Evolutionary conservation across 2,329 filamentous ascomycete genomes (phyloP).

Genomic region (Aspergillus sp.): DNA sequence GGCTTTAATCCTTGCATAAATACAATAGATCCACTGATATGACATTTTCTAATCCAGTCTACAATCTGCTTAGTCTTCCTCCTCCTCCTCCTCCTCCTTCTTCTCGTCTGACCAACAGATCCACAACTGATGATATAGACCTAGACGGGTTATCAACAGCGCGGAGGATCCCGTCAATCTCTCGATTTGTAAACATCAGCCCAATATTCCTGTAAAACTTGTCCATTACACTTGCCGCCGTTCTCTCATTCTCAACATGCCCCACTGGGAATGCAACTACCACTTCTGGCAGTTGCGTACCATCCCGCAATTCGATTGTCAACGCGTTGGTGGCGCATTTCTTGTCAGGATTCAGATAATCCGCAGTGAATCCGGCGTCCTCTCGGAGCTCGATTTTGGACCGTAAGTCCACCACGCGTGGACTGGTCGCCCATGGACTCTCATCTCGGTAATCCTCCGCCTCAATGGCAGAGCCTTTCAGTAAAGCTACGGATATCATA

Average conservation of each 20-base stretch:
- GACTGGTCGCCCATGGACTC: not conserved
- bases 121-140: not conserved
- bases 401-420: not conserved
- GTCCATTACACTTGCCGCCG: not conserved
- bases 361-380: not conserved
- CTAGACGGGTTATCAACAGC: not conserved
- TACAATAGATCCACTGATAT: too few species aligned
- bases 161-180: not conserved
- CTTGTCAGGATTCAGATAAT: not conserved
- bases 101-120: not conserved
- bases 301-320: not conserved
- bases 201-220: not conserved
- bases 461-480: not conserved
- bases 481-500: not conserved
- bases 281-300: not conserved
- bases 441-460: not conserved
- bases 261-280: not conserved
- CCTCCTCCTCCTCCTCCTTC: too few species aligned
- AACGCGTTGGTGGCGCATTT: not conserved
- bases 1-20: too few species aligned
- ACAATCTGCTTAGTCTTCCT: too few species aligned
- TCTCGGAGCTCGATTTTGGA: not conserved
- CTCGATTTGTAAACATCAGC: not conserved
- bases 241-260: not conserved
- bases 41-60: too few species aligned